These are phyloP conservation scores for Tetracentron sinense DNA, from an alignment of 164 flowering plant species.

Conservation along the genomic window DNA sequence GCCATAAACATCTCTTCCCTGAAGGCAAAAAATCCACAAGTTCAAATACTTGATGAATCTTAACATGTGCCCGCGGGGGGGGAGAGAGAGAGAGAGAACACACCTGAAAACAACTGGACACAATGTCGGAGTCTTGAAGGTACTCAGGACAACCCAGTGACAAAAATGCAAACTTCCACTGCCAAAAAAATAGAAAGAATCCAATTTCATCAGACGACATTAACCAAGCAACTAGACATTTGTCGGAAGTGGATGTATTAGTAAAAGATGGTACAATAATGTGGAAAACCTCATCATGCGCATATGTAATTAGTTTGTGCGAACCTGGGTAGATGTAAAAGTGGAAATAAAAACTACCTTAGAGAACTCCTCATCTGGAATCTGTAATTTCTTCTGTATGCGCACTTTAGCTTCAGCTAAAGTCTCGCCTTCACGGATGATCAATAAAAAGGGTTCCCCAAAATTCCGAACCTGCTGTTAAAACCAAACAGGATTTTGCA, in stretches of 20 bases:
- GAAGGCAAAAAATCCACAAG: constrained; percentile 4
- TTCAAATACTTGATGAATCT: not conserved
- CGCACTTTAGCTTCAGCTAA: constrained; percentile 64
- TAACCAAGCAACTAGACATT: not conserved
- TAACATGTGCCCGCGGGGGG: no score
- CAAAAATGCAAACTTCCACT: constrained; percentile 90
- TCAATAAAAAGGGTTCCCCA: constrained; percentile 81
- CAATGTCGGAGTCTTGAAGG: constrained; percentile 64
- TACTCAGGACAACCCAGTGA: constrained; percentile 85
- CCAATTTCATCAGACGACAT: not conserved
- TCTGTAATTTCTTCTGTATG: constrained; percentile 68
- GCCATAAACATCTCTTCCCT: constrained; percentile 85
- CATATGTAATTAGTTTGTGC: not conserved
- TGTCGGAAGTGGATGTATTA: no score
- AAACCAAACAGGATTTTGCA: constrained; percentile 1
- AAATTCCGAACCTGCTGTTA: constrained; percentile 66
- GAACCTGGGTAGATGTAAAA: not conserved
- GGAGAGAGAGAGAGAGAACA: not conserved
- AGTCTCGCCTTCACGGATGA: constrained; percentile 69
- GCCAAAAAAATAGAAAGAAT: constrained; percentile 6
- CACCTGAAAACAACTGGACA: constrained; percentile 76
- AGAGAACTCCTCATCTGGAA: constrained; percentile 60
- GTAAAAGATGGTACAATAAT: no score
- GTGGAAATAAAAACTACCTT: constrained; percentile 29
- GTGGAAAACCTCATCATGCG: not conserved